Evolutionary conservation across 1,284 basidiomycete genomes (phyloP), one percentile per base, ranked within the genome.

Genomic region (Laetiporus sulphureus): DNA sequence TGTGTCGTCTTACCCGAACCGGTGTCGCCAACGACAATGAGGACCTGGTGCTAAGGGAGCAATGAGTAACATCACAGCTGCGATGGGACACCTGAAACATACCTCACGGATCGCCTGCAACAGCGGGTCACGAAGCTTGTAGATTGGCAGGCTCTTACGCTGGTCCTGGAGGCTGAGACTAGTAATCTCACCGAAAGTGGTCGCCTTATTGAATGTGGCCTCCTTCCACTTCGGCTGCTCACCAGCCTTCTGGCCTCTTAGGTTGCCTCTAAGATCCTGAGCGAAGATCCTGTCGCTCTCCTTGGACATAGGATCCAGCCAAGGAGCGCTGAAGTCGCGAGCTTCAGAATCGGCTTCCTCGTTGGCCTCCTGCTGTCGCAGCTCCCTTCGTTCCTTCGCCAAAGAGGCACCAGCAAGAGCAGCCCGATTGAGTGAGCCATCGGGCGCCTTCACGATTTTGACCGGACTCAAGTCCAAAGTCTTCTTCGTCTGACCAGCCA

Each of bases 251-350:
- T 92, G 88, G 12, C 88, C 86, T 54, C 83, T 76, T 16, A 92
- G 64, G 52, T 84, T 83, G 12, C 91, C 88, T 39, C 92, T 74
- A 47, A 95, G 64, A 63, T 99, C 96, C 54, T 97, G 91, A 1
- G 96, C 96, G 58, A 99, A 99, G 41, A 89, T 71, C 49, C 79
- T 84, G 35, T 99, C 94, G 4, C 74, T 62, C 10, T 87, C 81
- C 53, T 86, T 85, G 5, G 95, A 89, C 92, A 98, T 97, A 7
- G 96, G 96, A 63, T 99, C 96, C 24, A 97, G 73, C 96, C 96
- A 99, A 6, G 93, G 93, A 22, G 91, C 84, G 50, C 79, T 91
- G 64, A 97, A 89, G 65, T 99, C 94, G 23, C 89, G 79, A 23
- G 91, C 79, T 62, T 99, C 86, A 0, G 92, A 90, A 59, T 99